A percentile compares a stretch with the other conserved stretches of the same genome.
Conservation (phyloP, 176 grass and related monocot species). For the Lolium rigidum region DNA sequence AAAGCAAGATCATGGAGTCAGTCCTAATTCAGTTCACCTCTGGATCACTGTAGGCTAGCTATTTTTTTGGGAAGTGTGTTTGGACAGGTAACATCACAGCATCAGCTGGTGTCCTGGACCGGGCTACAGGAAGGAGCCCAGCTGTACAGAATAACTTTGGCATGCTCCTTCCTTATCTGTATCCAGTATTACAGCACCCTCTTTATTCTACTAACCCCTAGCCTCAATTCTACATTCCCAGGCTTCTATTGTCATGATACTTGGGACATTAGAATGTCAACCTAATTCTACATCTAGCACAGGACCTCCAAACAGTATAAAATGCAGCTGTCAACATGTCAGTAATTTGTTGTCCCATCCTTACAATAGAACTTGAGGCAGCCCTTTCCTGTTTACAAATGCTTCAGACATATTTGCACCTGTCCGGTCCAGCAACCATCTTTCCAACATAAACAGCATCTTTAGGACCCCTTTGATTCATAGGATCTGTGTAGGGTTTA, state of each 20-base stretch:
- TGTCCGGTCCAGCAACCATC: slow-evolving; percentile 25
- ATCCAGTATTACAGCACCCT: neutral
- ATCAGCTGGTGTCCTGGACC: neutral
- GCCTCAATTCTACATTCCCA: neutral
- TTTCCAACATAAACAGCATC: slow-evolving; percentile 1
- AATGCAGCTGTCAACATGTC: neutral
- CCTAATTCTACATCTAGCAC: neutral
- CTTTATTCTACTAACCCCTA: neutral
- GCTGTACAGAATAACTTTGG: neutral
- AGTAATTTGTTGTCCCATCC: neutral
- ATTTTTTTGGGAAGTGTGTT: neutral
- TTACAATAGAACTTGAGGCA: neutral
- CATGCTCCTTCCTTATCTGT: neutral
- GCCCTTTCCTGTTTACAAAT: neutral
- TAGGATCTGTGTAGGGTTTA: too few species aligned
- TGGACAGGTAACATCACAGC: neutral
- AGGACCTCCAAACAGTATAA: neutral
- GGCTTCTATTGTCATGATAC: neutral
- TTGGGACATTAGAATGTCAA: neutral
- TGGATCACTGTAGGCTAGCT: neutral
- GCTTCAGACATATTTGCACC: slow-evolving; percentile 12
- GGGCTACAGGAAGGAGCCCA: neutral
- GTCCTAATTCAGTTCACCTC: neutral
- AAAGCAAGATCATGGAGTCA: neutral
- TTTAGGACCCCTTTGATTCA: too few species aligned